Base-by-base conservation (phyloP, 371 early-diverging fungal genomes). In the Synchytrium microbalum region DNA sequence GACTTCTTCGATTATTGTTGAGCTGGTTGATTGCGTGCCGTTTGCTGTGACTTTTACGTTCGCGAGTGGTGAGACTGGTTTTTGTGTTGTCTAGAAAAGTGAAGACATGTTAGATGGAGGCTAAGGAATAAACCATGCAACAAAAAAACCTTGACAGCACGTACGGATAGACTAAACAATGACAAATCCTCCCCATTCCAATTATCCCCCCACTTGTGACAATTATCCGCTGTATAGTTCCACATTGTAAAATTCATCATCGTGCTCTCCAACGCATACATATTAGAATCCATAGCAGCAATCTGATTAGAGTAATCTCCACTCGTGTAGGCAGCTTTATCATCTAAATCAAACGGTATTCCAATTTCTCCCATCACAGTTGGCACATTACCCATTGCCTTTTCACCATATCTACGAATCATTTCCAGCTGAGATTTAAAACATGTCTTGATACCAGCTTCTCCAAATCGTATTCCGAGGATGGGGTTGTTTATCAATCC, bases 141-240 rank as follows among this genome's bases (percentile, higher is more conserved):
- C 56, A 56, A 29, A 13, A 5, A 24, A 24, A 30, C 25, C 25
- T 23, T 57, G 14, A 14, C 25, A 13, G 14, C 10, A 54, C 24
- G 38, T 64, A 58, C n/a, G 13, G 54, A 13, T 25, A 66, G 67
- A 32, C 64, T 51, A 31, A 46, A 88, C 29, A 89, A 79, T 8
- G 85, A 84, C 67, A 91, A 84, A 71, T 91, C 89, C 64, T 91
- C 92, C 10, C 90, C 92, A 65, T 91, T 91, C 92, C 92, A 91
- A 25, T 85, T 83, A 66, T 91, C 92, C 1, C 90, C 92, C 68
- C 82, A 79, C 16, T 75, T 73, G 68, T 89, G 76, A 60, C 79
- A 81, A 69, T 91, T 90, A 60, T 82, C 83, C 10, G 89, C 69
- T 65, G 85, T 84, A 69, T 91, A 91, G 67, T 87, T 90, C 91